These are phyloP conservation scores for Candida tunisiensis DNA, from an alignment of 1,139 yeast species.

Conservation along the genomic window DNA sequence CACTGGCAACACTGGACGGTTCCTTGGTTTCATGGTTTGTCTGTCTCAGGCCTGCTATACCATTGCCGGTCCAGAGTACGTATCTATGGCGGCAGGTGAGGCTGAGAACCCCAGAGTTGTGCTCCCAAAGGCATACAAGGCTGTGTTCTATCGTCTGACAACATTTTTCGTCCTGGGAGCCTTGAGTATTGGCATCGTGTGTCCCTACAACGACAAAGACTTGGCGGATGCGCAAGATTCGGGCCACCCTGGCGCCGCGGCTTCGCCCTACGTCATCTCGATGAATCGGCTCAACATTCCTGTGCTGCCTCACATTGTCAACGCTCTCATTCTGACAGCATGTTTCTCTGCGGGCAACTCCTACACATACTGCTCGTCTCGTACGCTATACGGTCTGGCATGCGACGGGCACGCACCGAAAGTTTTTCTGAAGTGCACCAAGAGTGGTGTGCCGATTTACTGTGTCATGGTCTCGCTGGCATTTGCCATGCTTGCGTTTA, in stretches of 20 bases:
- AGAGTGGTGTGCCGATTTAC: constrained; percentile 42
- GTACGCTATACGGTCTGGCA: constrained; percentile 44
- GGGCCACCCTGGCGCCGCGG: constrained; percentile 40
- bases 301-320: constrained; percentile 45
- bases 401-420: constrained; percentile 35
- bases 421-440: constrained; percentile 26
- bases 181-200: constrained; percentile 40
- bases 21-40: constrained; percentile 56
- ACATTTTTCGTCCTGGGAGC: constrained; percentile 52
- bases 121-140: constrained; percentile 66
- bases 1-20: constrained; percentile 44
- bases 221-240: constrained; percentile 24
- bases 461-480: constrained; percentile 30
- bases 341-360: constrained; percentile 65
- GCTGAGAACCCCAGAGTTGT: constrained; percentile 59
- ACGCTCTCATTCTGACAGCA: constrained; percentile 41
- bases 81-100: constrained; percentile 70
- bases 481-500: constrained; percentile 32
- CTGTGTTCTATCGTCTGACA: constrained; percentile 56
- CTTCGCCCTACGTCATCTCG: constrained; percentile 50
- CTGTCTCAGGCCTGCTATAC: constrained; percentile 52
- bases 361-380: constrained; percentile 46
- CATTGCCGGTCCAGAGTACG: constrained; percentile 73
- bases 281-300: constrained; percentile 35
- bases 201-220: constrained; percentile 34